Evolutionary conservation across 2,329 filamentous ascomycete genomes (phyloP).

Genomic region (Cladosporium velox): DNA sequence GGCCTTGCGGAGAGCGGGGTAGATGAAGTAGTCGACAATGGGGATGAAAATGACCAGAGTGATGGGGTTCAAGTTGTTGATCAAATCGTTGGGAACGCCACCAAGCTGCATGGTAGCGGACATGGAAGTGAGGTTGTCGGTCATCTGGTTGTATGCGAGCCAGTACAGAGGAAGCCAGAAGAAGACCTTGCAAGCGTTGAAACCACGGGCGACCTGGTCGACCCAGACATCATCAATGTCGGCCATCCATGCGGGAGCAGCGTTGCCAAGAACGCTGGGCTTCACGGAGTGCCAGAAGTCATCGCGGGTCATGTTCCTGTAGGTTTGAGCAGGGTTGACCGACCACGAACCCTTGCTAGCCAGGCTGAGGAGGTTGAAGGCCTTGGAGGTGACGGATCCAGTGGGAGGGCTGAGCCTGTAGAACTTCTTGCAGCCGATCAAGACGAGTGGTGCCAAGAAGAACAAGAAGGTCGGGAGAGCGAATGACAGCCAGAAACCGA

Average conservation of each 20-base stretch:
- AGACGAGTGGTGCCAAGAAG: slow-evolving; percentile 60
- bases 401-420: slow-evolving; percentile 68
- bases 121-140: slow-evolving; percentile 52
- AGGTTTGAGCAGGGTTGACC: slow-evolving; percentile 52
- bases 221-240: slow-evolving; percentile 83
- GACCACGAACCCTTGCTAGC: slow-evolving; percentile 54
- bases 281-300: slow-evolving; percentile 48
- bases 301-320: slow-evolving; percentile 53
- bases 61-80: slow-evolving; percentile 37
- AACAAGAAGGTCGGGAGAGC: slow-evolving; percentile 65
- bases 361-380: slow-evolving; percentile 60
- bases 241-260: slow-evolving; percentile 68
- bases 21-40: slow-evolving; percentile 45
- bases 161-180: slow-evolving; percentile 54
- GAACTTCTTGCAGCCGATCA: slow-evolving; percentile 44
- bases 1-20: slow-evolving; percentile 48
- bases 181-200: slow-evolving; percentile 71
- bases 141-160: slow-evolving; percentile 61
- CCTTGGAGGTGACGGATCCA: slow-evolving; percentile 71
- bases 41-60: slow-evolving; percentile 23
- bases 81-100: slow-evolving; percentile 51
- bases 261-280: slow-evolving; percentile 35
- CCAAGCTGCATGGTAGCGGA: slow-evolving; percentile 42
- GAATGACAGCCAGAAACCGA: slow-evolving; percentile 68
- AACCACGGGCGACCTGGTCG: slow-evolving; percentile 68